Base-by-base conservation (phyloP, 176 grass and related monocot genomes). In the Oryza meridionalis region DNA sequence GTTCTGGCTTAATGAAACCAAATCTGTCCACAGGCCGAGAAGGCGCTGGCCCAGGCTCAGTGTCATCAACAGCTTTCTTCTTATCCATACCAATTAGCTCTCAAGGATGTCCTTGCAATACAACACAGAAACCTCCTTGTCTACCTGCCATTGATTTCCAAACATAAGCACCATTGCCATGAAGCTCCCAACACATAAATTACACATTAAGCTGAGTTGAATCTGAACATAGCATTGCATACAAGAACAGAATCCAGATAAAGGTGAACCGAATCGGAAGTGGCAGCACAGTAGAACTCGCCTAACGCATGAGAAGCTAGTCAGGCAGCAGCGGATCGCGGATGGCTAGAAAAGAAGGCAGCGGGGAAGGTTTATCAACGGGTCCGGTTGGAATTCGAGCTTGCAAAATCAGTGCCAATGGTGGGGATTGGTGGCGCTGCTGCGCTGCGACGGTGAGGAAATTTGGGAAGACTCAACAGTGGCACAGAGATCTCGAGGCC, bases 1-100 rank as follows among this genome's bases (percentile, higher is more conserved):
- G 58, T 24, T 62, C 58, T 62, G 58, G 58, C 58, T 62, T 62
- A 62, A 62, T 62, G 58, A 62, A 62, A 62, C 58, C 58, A 62
- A 62, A 62, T 62, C n/a, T 62, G 58, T 62, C 58, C 58, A 62
- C 58, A 62, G 58, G 2, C 58, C 58, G n/a, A 62, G 58, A 62
- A 62, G 21, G 58, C n/a, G n/a, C n/a, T 62, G 58, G 58, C n/a
- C 58, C 58, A 24, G 58, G 58, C 58, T 62, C 58, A 62, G n/a
- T 62, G 58, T 62, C 58, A 62, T 62, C 58, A 62, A 24, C 58
- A 62, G 21, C 58, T 62, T 62, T 62, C 58, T 62, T 62, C 58
- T 62, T 62, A 62, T 62, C 58, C 58, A 62, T 62, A 22, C 21
- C 21, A 62, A 62, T 62, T 62, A 62, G 58, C 9, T 22, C 19